phyloP scores from a whole-genome alignment of 192 early-diverging fungal species.

The Rhizophlyctis rosea region DNA sequence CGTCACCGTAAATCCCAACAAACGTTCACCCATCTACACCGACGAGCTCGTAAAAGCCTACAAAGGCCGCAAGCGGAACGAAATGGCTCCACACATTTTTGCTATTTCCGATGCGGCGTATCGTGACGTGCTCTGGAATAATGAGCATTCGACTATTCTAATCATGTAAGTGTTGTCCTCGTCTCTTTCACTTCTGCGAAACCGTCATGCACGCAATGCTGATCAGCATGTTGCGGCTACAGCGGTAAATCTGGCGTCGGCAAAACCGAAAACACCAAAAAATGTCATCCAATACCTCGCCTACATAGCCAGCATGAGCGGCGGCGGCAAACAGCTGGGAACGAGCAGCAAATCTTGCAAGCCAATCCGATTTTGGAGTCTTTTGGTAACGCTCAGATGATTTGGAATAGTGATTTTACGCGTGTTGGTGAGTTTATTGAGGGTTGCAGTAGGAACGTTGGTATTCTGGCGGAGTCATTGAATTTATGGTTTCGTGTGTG shows the following conservation, averaged over 20 bases:
- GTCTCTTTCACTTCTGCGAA: neutral
- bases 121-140: constrained; percentile 89
- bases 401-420: constrained; percentile 97
- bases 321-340: constrained; percentile 43
- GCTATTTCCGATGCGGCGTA: constrained; percentile 90
- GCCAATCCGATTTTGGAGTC: constrained; percentile 97
- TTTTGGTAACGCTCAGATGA: constrained; percentile 98
- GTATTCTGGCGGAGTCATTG: neutral
- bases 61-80: constrained; percentile 49
- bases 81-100: constrained; percentile 77
- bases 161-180: constrained; percentile 72
- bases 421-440: constrained; percentile 91
- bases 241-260: constrained; percentile 98
- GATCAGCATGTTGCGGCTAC: constrained; percentile 1
- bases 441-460: too few species aligned
- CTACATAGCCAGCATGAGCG: constrained; percentile 66
- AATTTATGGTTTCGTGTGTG: neutral
- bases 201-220: neutral
- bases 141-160: constrained; percentile 94
- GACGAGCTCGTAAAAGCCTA: constrained; percentile 72
- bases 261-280: constrained; percentile 99
- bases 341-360: constrained; percentile 89
- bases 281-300: constrained; percentile 98
- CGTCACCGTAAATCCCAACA: constrained; percentile 97
- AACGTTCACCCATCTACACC: constrained; percentile 84